Evolutionary conservation across 2,329 filamentous ascomycete genomes (phyloP), one percentile per base, ranked within the genome.

Genomic region (Stemphylium lycopersici): DNA sequence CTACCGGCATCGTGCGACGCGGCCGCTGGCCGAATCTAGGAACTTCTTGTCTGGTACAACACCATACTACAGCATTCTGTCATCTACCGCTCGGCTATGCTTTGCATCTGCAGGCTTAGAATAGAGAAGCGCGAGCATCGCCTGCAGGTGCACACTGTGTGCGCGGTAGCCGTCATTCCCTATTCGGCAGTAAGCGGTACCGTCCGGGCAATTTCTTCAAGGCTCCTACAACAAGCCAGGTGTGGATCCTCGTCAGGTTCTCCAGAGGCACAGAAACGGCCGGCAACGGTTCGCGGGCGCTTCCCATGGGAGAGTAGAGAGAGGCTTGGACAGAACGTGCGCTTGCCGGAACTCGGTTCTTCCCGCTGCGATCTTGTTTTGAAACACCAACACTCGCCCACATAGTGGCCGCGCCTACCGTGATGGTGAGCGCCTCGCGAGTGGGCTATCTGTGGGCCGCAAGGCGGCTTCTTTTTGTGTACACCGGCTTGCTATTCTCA

Each of bases 371-470:
- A 55, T 55, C 48, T 53, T 44, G 44, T 33, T 44, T 46, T 61
- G 61, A 61, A 61, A 62, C 61, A 58, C 54, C 52, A 55, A 57
- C 53, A 57, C 42, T 58, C 43, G 45, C 57, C 56, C 48, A 47
- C 39, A 31, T 26, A 45, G 41, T 52, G 47, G 33, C 50, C 58
- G 58, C 61, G 58, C 58, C 51, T 63, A 53, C 53, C n/a, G 45
- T 37, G 58, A 49, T 52, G 11, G 48, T 31, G 46, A 55, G 60
- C 56, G 59, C 52, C 49, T 63, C 61, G 56, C 49, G 42, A 13
- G 20, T 36, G 52, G 52, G 44, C 50, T 32, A 13, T 20, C 42
- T 18, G 38, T 29, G 33, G 52, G 52, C 48, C 48, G 38, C 44
- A 37, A 57, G 29, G 41, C 37, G 32, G 34, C 26, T 39, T 36